Evolutionary conservation across 2,329 filamentous ascomycete species (phyloP).

Genomic region (Fusarium camptoceras): DNA sequence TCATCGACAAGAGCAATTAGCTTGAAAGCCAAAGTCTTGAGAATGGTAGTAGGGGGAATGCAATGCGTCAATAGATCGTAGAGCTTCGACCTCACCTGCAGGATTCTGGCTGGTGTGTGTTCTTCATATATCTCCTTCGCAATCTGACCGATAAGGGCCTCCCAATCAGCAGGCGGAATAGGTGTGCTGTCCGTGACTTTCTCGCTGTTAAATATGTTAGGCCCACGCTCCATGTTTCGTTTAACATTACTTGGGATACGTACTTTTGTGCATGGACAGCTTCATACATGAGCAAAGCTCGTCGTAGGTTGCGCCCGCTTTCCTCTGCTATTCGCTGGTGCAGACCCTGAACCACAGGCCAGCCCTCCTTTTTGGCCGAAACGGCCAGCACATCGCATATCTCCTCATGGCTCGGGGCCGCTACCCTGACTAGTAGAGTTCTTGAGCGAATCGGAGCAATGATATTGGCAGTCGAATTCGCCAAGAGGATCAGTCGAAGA

Average conservation of each 20-base stretch:
- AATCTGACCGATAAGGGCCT: slow-evolving; percentile 87
- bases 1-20: slow-evolving; percentile 89
- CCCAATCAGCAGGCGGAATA: slow-evolving; percentile 97
- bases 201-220: slow-evolving; percentile 70
- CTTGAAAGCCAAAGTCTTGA: slow-evolving; percentile 96
- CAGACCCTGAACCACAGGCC: slow-evolving; percentile 79
- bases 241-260: slow-evolving; percentile 46
- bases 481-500: slow-evolving; percentile 87
- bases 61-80: slow-evolving; percentile 98
- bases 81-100: slow-evolving; percentile 91
- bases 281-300: slow-evolving; percentile 95
- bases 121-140: slow-evolving; percentile 95
- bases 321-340: slow-evolving; percentile 89
- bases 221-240: not conserved
- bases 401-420: slow-evolving; percentile 86
- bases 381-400: slow-evolving; percentile 82
- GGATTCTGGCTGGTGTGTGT: slow-evolving; percentile 87
- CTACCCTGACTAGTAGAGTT: slow-evolving; percentile 90
- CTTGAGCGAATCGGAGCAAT: slow-evolving; percentile 97
- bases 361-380: slow-evolving; percentile 82
- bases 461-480: slow-evolving; percentile 97
- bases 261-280: slow-evolving; percentile 98
- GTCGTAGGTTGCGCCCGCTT: slow-evolving; percentile 89
- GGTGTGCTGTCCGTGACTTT: slow-evolving; percentile 87
- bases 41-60: slow-evolving; percentile 92